phyloP scores from a whole-genome alignment of 2,329 filamentous ascomycete genomes.

The Aureobasidium sp. region DNA sequence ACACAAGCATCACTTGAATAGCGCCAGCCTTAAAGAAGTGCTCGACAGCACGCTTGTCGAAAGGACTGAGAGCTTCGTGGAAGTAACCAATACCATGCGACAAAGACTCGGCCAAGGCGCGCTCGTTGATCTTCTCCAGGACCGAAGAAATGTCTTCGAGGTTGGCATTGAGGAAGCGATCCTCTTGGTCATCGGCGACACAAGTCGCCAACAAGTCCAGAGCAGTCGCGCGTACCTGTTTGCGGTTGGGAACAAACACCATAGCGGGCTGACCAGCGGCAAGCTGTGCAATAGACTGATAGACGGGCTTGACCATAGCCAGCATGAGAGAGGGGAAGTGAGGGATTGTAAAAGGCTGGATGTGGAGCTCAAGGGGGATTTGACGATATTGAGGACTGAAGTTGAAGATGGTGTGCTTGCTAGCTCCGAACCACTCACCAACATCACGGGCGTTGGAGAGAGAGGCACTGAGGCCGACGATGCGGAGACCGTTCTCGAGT shows the following conservation, averaged over 20 bases:
- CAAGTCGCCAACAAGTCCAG: slow-evolving; percentile 83
- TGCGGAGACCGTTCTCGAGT: slow-evolving; percentile 74
- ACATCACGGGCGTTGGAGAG: slow-evolving; percentile 88
- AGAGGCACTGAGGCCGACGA: slow-evolving; percentile 84
- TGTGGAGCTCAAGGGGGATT: slow-evolving; percentile 82
- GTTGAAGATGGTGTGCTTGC: slow-evolving; percentile 97
- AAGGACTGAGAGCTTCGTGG: slow-evolving; percentile 82
- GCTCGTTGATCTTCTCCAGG: slow-evolving; percentile 75
- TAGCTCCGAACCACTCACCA: slow-evolving; percentile 96
- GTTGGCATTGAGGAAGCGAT: slow-evolving; percentile 83
- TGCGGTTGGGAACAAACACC: slow-evolving; percentile 85
- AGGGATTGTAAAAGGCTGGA: slow-evolving; percentile 91
- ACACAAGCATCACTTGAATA: slow-evolving; percentile 75
- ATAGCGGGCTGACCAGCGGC: slow-evolving; percentile 79
- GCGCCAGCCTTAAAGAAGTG: slow-evolving; percentile 85
- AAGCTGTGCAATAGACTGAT: slow-evolving; percentile 78
- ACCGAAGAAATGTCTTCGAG: slow-evolving; percentile 74
- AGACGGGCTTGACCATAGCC: slow-evolving; percentile 93
- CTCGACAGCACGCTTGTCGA: slow-evolving; percentile 88
- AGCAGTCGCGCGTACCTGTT: slow-evolving; percentile 82
- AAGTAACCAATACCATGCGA: slow-evolving; percentile 95
- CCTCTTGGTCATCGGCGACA: slow-evolving; percentile 81
- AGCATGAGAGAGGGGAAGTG: slow-evolving; percentile 98
- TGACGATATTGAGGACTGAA: slow-evolving; percentile 89
- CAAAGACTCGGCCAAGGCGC: slow-evolving; percentile 77